Conservation (phyloP, 768 basidiomycete species). For the Chalciporus sphaerocephalus region DNA sequence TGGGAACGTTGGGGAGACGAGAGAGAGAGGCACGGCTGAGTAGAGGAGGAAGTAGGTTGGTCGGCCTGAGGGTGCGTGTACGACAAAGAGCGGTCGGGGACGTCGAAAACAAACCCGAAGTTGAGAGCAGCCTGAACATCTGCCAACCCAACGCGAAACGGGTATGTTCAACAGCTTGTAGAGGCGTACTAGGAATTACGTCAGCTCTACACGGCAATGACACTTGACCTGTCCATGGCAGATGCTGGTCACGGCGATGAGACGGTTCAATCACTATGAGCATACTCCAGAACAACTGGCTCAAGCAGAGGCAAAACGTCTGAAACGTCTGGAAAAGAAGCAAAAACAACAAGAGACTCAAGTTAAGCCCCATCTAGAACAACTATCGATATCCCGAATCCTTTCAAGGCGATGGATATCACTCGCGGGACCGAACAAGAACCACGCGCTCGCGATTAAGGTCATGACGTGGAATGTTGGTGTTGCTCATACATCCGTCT, state of each 20-base stretch:
- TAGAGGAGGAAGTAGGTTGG: not conserved
- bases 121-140: slow-evolving; percentile 32
- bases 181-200: slow-evolving; percentile 7
- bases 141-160: not conserved
- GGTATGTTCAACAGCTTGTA: no score
- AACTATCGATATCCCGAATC: slow-evolving; percentile 4
- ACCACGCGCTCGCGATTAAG: slow-evolving; percentile 33
- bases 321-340: slow-evolving; percentile 45
- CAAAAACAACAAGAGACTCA: slow-evolving; percentile 1
- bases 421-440: slow-evolving; percentile 8
- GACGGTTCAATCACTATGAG: slow-evolving; percentile 11
- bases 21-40: slow-evolving; percentile 1
- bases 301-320: slow-evolving; percentile 42
- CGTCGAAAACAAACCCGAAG: slow-evolving; percentile 13
- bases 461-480: slow-evolving; percentile 84
- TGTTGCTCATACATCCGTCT: slow-evolving; percentile 17
- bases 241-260: not conserved
- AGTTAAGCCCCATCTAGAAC: slow-evolving; percentile 3
- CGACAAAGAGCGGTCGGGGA: slow-evolving; percentile 16
- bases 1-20: not conserved
- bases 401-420: slow-evolving; percentile 35
- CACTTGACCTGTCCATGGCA: not conserved
- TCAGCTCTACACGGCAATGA: slow-evolving; percentile 7
- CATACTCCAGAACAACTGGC: slow-evolving; percentile 56
- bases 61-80: not conserved